Percentiles rank a stretch among this genome's conserved stretches.
These are phyloP conservation scores for Suillus discolor DNA, from an alignment of 768 basidiomycete species.

Conservation along the genomic window DNA sequence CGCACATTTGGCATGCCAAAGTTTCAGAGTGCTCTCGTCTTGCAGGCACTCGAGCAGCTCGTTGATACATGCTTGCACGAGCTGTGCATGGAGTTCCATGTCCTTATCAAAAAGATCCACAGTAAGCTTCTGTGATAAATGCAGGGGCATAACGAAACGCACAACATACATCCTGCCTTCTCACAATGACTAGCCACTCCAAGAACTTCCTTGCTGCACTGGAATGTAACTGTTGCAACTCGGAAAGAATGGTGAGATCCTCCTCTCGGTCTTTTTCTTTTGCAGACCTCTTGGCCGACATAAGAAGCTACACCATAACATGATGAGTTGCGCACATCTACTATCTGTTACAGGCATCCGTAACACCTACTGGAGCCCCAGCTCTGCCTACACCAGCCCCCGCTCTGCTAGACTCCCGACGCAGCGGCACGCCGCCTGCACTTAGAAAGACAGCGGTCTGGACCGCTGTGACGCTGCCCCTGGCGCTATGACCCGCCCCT, in stretches of 20 bases:
- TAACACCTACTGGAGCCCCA: too few species aligned
- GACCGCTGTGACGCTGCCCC: too few species aligned
- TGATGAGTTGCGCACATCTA: neutral
- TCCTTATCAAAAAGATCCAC: conserved; percentile 41
- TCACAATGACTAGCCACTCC: conserved; percentile 78
- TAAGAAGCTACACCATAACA: conserved; percentile 20
- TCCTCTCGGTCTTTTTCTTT: conserved; percentile 32
- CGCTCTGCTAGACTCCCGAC: too few species aligned
- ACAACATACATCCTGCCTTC: conserved; percentile 56
- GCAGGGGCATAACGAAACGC: neutral
- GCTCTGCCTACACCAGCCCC: too few species aligned
- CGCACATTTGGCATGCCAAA: conserved; percentile 75
- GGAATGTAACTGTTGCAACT: conserved; percentile 20
- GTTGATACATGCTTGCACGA: conserved; percentile 59
- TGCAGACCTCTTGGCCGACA: conserved; percentile 16
- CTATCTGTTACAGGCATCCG: too few species aligned
- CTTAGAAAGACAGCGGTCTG: too few species aligned
- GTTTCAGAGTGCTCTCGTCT: conserved; percentile 54
- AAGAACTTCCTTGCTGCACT: conserved; percentile 71
- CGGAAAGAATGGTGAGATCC: conserved; percentile 30
- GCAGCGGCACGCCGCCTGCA: too few species aligned
- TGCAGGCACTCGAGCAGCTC: conserved; percentile 50
- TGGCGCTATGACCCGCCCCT: too few species aligned
- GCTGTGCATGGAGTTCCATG: conserved; percentile 62
- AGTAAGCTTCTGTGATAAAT: neutral